Base-by-base conservation (phyloP, 345 rosid genomes). In the Brassica juncea region DNA sequence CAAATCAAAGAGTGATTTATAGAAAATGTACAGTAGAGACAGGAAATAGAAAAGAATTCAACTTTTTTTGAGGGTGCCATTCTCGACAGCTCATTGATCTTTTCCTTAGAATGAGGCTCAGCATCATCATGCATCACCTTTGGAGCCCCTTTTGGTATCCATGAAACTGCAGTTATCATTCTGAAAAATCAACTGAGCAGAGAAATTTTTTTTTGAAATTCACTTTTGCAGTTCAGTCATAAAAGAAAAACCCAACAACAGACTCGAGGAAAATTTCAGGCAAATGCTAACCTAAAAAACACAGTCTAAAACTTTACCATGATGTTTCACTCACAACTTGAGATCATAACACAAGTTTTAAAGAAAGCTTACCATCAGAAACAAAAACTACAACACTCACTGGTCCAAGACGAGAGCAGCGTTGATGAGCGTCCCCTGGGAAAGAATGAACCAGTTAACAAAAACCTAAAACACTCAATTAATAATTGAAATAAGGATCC, bases 101-200 rank as follows among this genome's bases (percentile, higher is more conserved):
- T 39, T 39, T 39, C 12, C 47, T 9, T 9, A 39, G 47, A 39
- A 9, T 39, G 12, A 39, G 47, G 47, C 47, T 9, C 47, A 39
- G 12, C 47, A 39, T 39, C 47, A 39, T 35, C 39, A 35, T 8
- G 39, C 39, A 35, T 35, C 8, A 2, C 39, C 39, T 35, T 35
- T 4, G 88, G 59, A 23, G 86, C 90, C 60, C 93, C 92, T 27
- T 27, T 27, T 27, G 3, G 30, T 27, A 27, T 27, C 30, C 30
- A 27, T 3, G 30, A 27, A 27, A 27, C 30, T 27, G 30, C 30
- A 27, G 30, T 27, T 27, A 59, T 8, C 39, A 35, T 35, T 35
- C 8, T 35, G 39, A 1, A 59, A 59, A 59, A 23, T 11, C 52
- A 44, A 12, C 52, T 12, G 52, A 44, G 5, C 52, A 44, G 15